phyloP scores from a whole-genome alignment of 2,329 filamentous ascomycete genomes.

The Calycina marina region DNA sequence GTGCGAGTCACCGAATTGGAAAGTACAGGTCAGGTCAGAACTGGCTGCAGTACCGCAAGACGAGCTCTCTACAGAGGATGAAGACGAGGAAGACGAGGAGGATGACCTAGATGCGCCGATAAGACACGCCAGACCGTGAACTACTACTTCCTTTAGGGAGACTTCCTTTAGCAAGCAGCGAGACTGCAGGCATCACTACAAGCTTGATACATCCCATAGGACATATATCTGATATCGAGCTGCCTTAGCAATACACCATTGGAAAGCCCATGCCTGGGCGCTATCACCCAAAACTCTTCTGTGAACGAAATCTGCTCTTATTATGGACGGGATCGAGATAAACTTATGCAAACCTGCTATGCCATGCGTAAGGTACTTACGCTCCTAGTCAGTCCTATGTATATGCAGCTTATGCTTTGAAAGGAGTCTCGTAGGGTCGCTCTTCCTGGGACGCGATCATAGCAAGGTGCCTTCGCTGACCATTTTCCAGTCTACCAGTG shows the following conservation, averaged over 20 bases:
- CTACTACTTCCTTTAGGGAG: conserved; percentile 10
- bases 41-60: neutral
- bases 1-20: conserved; percentile 7
- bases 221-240: too few relatives aligned
- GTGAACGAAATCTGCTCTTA: too few relatives aligned
- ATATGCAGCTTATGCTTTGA: conserved; percentile 18
- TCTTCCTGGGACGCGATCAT: conserved; percentile 76
- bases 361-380: too few relatives aligned
- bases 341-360: too few relatives aligned
- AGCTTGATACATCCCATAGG: too few relatives aligned
- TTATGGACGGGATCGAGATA: too few relatives aligned
- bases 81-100: conserved; percentile 16
- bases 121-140: neutral
- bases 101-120: conserved; percentile 20
- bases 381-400: too few relatives aligned
- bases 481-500: conserved; percentile 72
- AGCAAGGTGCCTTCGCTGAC: conserved; percentile 64
- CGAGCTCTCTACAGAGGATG: conserved; percentile 7
- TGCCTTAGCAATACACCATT: too few relatives aligned
- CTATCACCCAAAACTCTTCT: too few relatives aligned
- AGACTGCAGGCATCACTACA: too few relatives aligned
- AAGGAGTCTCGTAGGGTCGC: conserved; percentile 57
- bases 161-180: too few relatives aligned
- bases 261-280: too few relatives aligned
- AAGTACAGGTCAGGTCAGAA: neutral